Percentiles rank a stretch among this genome's conserved stretches.
Conservation (phyloP, 495 filamentous ascomycete species). For the Beverwykella pulmonaria region DNA sequence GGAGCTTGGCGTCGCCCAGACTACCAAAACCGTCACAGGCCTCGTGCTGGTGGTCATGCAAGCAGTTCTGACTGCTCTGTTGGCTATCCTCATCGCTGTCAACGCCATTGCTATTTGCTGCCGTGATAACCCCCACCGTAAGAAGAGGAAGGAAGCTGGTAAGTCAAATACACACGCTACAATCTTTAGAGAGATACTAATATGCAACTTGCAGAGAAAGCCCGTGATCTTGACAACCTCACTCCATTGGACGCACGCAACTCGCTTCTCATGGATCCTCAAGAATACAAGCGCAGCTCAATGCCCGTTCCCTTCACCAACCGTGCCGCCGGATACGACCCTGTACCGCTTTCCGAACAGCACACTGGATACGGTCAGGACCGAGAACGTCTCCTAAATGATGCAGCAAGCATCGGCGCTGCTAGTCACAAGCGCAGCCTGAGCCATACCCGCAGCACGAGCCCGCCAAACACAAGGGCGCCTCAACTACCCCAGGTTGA, state of each 20-base stretch:
- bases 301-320: slow-evolving; percentile 29
- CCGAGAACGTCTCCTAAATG: slow-evolving; percentile 31
- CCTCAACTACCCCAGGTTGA: slow-evolving; percentile 36
- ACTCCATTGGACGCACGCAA: slow-evolving; percentile 90
- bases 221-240: slow-evolving; percentile 79
- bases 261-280: slow-evolving; percentile 71
- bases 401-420: slow-evolving; percentile 30
- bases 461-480: slow-evolving; percentile 23
- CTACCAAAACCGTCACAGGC: slow-evolving; percentile 92
- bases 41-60: slow-evolving; percentile 89
- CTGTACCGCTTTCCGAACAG: slow-evolving; percentile 40
- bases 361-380: slow-evolving; percentile 15
- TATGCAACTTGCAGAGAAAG: slow-evolving; percentile 63
- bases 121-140: slow-evolving; percentile 86
- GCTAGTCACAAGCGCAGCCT: slow-evolving; percentile 20
- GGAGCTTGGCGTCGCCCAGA: slow-evolving; percentile 85
- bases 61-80: slow-evolving; percentile 74
- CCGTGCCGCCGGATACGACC: slow-evolving; percentile 41
- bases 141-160: slow-evolving; percentile 82
- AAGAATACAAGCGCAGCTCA: slow-evolving; percentile 41
- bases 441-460: slow-evolving; percentile 10
- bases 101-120: slow-evolving; percentile 83
- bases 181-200: slow-evolving; percentile 3
- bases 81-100: slow-evolving; percentile 87
- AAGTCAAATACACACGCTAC: slow-evolving; percentile 46